Evolutionary conservation across 2,329 filamentous ascomycete species (phyloP), one percentile per base, ranked within the genome.

Genomic region (Colletotrichum sp.): DNA sequence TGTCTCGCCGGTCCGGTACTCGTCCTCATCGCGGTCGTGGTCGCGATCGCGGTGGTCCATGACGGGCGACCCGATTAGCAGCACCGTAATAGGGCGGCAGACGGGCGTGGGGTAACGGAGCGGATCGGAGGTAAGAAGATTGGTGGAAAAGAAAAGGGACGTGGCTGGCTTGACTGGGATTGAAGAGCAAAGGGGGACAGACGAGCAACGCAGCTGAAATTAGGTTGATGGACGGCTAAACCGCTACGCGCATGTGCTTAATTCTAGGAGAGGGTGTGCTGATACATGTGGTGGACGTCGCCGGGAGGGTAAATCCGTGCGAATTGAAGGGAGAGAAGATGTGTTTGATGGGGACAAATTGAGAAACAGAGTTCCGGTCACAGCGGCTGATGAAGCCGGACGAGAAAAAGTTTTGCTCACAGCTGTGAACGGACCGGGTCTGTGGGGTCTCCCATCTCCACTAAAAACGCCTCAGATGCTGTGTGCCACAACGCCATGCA

Each of bases 1-100:
- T 12, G 74, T 76, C 64, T 76, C 74, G 57, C 70, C 70, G 70
- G 70, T 32, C 36, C 73, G 70, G 36, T 69, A 55, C 36, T 64
- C 64, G 21, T 76, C 64, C 55, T 66, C 70, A 34, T 60, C 55
- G 67, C 24, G 24, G 67, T 69, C 55, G 55, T 55, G 55, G 67
- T 57, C 30, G 55, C 67, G 55, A 36, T 57, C 49, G 28, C 30
- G 49, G 12, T 30, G 39, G 24, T 73, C 64, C 74, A 76, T 76
- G 57, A 30, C 59, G 70, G 65, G 44, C 44, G 44, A 52, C 44
- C 44, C 44, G 44, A 52, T 52, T 52, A 52, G 44, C 44, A 52
- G 44, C 44, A 52, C 44, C 44, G 44, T 52, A 21, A 52, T 21
- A 52, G 44, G 44, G n/a, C 49, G 70, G 63, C 36, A 26, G 36